Evolutionary conservation across 352 stramenopile species (phyloP).

Genomic region (Phytophthora pistaciae): DNA sequence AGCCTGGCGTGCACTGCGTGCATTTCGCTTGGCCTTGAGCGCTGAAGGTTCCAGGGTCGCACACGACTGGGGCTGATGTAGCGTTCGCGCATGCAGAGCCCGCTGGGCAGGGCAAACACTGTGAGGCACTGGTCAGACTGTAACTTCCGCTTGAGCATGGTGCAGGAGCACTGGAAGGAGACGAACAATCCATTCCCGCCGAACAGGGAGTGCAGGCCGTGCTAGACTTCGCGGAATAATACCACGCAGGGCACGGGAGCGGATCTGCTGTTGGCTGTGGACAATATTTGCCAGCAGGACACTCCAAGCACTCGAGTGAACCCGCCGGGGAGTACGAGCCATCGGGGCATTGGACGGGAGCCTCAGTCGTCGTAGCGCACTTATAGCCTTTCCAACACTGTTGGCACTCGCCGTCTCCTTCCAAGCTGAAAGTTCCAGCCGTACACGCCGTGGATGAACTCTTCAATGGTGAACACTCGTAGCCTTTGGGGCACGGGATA

Average conservation of each 20-base stretch:
- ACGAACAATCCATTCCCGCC: slow-evolving; percentile 62
- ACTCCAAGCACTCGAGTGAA: slow-evolving; percentile 53
- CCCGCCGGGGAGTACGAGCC: slow-evolving; percentile 41
- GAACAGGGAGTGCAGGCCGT: slow-evolving; percentile 54
- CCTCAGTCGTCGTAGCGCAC: slow-evolving; percentile 44
- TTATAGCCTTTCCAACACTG: slow-evolving; percentile 59
- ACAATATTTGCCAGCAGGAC: slow-evolving; percentile 53
- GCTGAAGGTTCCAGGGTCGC: slow-evolving; percentile 62
- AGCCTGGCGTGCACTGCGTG: slow-evolving; percentile 61
- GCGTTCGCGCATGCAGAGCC: slow-evolving; percentile 48
- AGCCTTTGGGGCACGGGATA: slow-evolving; percentile 53
- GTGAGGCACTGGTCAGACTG: slow-evolving; percentile 42
- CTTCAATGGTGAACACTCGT: slow-evolving; percentile 45
- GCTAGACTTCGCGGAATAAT: slow-evolving; percentile 53
- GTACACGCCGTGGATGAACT: slow-evolving; percentile 27
- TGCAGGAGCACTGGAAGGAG: slow-evolving; percentile 36
- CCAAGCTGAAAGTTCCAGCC: slow-evolving; percentile 50
- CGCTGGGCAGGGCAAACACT: slow-evolving; percentile 52
- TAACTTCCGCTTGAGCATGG: slow-evolving; percentile 56
- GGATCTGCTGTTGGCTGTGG: slow-evolving; percentile 52
- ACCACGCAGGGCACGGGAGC: slow-evolving; percentile 43
- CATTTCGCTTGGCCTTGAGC: slow-evolving; percentile 55
- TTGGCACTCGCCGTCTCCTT: slow-evolving; percentile 51
- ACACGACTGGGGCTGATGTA: slow-evolving; percentile 42
- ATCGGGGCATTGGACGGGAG: slow-evolving; percentile 40